A percentile compares a stretch with the other conserved stretches of the same genome.
These are phyloP conservation scores for Phytophthora fragariae DNA, from an alignment of 352 stramenopile genomes.

Conservation along the genomic window DNA sequence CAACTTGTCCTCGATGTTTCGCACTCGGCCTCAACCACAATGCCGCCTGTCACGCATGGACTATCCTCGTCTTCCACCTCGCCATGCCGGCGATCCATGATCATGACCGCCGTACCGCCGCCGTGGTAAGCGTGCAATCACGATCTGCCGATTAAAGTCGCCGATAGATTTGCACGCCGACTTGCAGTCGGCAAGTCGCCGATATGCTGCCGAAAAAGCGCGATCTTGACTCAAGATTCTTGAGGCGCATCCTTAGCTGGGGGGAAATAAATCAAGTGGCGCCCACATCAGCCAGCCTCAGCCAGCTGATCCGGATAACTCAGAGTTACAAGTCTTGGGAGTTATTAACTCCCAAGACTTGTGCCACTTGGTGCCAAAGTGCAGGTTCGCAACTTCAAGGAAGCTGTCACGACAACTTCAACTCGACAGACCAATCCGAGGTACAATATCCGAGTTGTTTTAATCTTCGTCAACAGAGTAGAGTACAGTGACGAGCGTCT, in stretches of 20 bases:
- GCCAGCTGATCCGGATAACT: slow-evolving; percentile 17
- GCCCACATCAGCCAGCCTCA: slow-evolving; percentile 9
- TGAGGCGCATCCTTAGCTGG: neutral
- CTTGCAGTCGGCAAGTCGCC: too few species aligned
- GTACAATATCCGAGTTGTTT: neutral
- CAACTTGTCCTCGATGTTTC: neutral
- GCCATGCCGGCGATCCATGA: slow-evolving; percentile 18
- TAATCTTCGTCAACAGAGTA: slow-evolving; percentile 8
- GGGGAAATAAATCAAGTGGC: slow-evolving; percentile 41
- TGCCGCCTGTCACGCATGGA: neutral
- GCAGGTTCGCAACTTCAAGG: slow-evolving; percentile 33
- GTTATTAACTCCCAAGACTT: neutral
- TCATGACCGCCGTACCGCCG: slow-evolving; percentile 15
- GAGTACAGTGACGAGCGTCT: slow-evolving; percentile 2
- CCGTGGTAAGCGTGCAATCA: slow-evolving; percentile 21
- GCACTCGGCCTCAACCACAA: neutral
- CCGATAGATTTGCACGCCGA: neutral
- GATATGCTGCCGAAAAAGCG: neutral
- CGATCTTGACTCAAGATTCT: neutral
- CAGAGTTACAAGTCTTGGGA: too few species aligned
- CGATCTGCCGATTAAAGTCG: slow-evolving; percentile 31
- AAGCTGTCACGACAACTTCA: slow-evolving; percentile 34
- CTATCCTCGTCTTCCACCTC: neutral
- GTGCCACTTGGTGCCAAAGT: slow-evolving; percentile 11
- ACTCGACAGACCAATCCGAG: slow-evolving; percentile 19